Evolutionary conservation across 2,329 filamentous ascomycete genomes (phyloP).

Genomic region (Alternaria gaisen): DNA sequence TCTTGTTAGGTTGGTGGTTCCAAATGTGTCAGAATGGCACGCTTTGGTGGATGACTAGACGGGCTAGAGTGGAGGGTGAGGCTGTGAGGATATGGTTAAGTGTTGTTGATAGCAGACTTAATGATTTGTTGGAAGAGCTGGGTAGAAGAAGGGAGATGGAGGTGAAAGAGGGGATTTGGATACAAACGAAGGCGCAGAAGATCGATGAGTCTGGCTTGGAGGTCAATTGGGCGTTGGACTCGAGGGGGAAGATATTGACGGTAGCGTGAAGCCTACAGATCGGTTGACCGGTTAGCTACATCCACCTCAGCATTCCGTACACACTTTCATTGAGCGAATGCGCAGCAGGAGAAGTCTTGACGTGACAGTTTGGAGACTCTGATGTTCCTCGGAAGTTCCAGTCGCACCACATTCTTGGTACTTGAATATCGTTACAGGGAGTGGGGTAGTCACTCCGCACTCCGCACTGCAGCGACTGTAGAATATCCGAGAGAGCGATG

Average conservation of each 20-base stretch:
- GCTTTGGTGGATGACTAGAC: constrained; percentile 41
- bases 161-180: neutral
- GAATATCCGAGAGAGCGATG: no score
- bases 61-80: constrained; percentile 36
- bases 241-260: neutral
- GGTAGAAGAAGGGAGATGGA: neutral
- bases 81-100: constrained; percentile 39
- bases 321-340: no score
- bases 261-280: neutral
- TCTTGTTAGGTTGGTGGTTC: constrained; percentile 67
- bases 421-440: no score
- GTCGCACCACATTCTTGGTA: no score
- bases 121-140: constrained; percentile 13
- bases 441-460: no score
- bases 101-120: constrained; percentile 21
- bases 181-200: neutral
- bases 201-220: neutral
- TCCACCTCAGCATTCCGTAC: no score
- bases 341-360: no score
- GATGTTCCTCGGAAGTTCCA: no score
- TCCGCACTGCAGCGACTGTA: no score
- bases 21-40: constrained; percentile 48
- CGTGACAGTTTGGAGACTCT: no score
- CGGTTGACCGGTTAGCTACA: no score
- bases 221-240: constrained; percentile 2